Evolutionary conservation across 345 rosid species (phyloP).

Genomic region (Schrenkiella parvula): DNA sequence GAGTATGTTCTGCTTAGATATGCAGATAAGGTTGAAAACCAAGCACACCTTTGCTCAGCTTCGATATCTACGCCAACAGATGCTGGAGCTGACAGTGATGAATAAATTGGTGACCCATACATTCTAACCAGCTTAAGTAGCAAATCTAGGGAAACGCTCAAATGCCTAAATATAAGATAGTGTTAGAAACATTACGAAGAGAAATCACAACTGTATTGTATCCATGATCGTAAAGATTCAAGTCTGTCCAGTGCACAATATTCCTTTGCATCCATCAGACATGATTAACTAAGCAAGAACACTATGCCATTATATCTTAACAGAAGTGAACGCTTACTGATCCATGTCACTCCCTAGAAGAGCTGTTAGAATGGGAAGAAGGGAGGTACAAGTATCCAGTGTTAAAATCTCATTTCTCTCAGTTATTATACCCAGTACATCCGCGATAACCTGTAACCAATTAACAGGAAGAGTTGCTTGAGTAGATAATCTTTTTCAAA

Average conservation of each 20-base stretch:
- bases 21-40: background rate
- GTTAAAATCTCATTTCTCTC: slow-evolving; percentile 74
- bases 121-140: slow-evolving; percentile 86
- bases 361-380: slow-evolving; percentile 71
- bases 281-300: background rate
- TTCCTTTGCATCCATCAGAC: background rate
- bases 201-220: slow-evolving; percentile 1
- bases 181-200: background rate
- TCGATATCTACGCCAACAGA: slow-evolving; percentile 97
- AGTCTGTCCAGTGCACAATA: background rate
- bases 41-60: slow-evolving; percentile 85
- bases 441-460: slow-evolving; percentile 74
- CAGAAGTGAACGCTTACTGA: slow-evolving; percentile 46
- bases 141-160: slow-evolving; percentile 72
- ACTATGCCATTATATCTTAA: background rate
- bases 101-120: slow-evolving; percentile 75
- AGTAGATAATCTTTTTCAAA: background rate
- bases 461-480: background rate
- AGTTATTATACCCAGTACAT: slow-evolving; percentile 57
- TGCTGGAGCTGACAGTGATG: slow-evolving; percentile 70
- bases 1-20: background rate
- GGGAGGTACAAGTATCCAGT: slow-evolving; percentile 73
- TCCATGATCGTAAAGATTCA: background rate
- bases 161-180: slow-evolving; percentile 50
- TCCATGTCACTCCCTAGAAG: slow-evolving; percentile 88